phyloP scores from a whole-genome alignment of 1,284 basidiomycete genomes.

The Sphaerobolus stellatus region DNA sequence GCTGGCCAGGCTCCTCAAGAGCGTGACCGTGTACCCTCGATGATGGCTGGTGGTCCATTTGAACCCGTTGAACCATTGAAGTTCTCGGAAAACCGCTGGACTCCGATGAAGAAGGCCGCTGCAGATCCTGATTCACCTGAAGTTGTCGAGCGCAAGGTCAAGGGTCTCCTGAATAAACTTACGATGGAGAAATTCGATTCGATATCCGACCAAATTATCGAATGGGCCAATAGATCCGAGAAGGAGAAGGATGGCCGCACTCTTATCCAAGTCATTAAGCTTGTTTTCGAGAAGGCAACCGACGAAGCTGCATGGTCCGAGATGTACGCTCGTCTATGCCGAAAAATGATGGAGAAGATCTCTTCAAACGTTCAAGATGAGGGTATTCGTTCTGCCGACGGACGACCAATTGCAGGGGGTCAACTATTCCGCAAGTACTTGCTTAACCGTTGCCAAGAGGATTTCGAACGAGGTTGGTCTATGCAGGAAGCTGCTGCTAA shows the following conservation, averaged over 20 bases:
- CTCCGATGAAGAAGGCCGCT: conserved; percentile 36
- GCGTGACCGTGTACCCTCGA: conserved; percentile 26
- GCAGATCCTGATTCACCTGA: conserved; percentile 71
- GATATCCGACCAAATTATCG: conserved; percentile 89
- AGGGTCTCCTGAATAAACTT: conserved; percentile 91
- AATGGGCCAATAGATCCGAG: conserved; percentile 93
- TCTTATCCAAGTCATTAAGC: conserved; percentile 91
- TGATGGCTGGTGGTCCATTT: conserved; percentile 25
- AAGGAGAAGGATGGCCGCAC: conserved; percentile 92
- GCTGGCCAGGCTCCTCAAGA: conserved; percentile 17
- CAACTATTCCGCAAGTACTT: conserved; percentile 95
- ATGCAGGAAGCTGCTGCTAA: conserved; percentile 49
- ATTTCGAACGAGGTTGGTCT: conserved; percentile 87
- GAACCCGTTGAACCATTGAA: conserved; percentile 79
- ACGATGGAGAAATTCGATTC: conserved; percentile 97
- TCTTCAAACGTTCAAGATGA: conserved; percentile 87
- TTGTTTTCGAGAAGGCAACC: conserved; percentile 96
- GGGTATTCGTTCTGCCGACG: conserved; percentile 72
- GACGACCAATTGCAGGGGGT: conserved; percentile 84
- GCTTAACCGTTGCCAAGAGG: conserved; percentile 89
- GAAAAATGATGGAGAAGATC: conserved; percentile 91
- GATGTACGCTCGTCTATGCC: conserved; percentile 95
- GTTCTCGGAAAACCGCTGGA: conserved; percentile 83
- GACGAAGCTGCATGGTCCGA: conserved; percentile 94
- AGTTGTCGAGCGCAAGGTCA: conserved; percentile 92